phyloP scores from a whole-genome alignment of 495 filamentous ascomycete genomes.

The Xylaria bambusicola region DNA sequence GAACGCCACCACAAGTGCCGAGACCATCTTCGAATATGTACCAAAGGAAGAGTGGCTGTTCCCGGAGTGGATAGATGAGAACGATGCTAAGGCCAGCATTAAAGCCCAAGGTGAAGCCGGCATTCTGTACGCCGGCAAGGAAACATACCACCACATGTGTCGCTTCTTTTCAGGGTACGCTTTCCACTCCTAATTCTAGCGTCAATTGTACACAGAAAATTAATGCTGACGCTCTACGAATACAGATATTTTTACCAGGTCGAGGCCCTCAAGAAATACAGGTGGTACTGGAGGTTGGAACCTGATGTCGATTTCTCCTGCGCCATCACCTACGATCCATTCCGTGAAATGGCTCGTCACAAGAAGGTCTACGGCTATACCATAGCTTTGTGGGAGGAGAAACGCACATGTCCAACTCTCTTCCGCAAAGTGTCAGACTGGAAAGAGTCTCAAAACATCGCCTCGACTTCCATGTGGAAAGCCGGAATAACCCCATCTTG shows the following conservation, averaged over 20 bases:
- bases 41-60: constrained; percentile 86
- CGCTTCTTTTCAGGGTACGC: constrained; percentile 92
- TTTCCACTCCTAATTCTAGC: background rate
- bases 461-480: constrained; percentile 40
- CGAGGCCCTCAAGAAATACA: constrained; percentile 45
- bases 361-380: constrained; percentile 57
- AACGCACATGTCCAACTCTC: constrained; percentile 50
- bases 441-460: constrained; percentile 38
- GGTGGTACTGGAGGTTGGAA: constrained; percentile 59
- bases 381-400: constrained; percentile 53
- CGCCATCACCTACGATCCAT: constrained; percentile 58
- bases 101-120: constrained; percentile 81
- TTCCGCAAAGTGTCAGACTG: constrained; percentile 50
- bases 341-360: constrained; percentile 53
- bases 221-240: background rate
- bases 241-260: constrained; percentile 61
- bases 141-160: constrained; percentile 97
- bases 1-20: constrained; percentile 77
- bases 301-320: constrained; percentile 55
- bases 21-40: constrained; percentile 76
- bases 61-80: constrained; percentile 81
- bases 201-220: background rate
- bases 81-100: constrained; percentile 81
- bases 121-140: constrained; percentile 98
- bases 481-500: constrained; percentile 42